Percentiles rank a stretch among this genome's conserved stretches.
Conservation (phyloP, 371 early-diverging fungal species). For the Fennellomyces sp. region DNA sequence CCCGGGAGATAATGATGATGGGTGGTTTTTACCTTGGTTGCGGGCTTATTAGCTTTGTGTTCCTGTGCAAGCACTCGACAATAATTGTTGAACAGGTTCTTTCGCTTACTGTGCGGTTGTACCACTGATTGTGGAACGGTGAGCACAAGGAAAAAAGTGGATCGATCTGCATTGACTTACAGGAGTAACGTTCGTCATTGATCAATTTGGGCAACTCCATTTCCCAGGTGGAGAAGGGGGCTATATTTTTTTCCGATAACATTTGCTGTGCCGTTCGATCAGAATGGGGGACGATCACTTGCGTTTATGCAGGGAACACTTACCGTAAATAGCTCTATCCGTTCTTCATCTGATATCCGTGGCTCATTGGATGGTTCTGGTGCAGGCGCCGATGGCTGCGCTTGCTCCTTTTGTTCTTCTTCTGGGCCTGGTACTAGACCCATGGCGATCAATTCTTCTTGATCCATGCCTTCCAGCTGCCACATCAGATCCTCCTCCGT, state of each 20-base stretch:
- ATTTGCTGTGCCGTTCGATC: constrained; percentile 43
- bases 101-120: constrained; percentile 40
- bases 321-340: constrained; percentile 38
- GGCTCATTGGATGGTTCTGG: background rate
- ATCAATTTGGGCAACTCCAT: constrained; percentile 64
- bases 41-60: constrained; percentile 47
- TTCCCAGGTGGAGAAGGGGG: constrained; percentile 78
- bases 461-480: constrained; percentile 67
- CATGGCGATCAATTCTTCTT: constrained; percentile 27
- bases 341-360: constrained; percentile 33
- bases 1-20: background rate
- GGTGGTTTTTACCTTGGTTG: constrained; percentile 34
- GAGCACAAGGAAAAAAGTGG: constrained; percentile 11
- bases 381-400: constrained; percentile 1
- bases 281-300: background rate
- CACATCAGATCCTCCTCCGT: constrained; percentile 74
- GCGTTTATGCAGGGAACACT: background rate
- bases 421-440: background rate
- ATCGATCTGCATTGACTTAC: constrained; percentile 33
- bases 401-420: constrained; percentile 1
- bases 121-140: constrained; percentile 24
- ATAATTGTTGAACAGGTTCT: constrained; percentile 70
- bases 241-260: constrained; percentile 68
- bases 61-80: constrained; percentile 65
- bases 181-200: constrained; percentile 55